These are phyloP conservation scores for Plantago elongata DNA, from an alignment of 257 asterid genomes.

Conservation along the genomic window DNA sequence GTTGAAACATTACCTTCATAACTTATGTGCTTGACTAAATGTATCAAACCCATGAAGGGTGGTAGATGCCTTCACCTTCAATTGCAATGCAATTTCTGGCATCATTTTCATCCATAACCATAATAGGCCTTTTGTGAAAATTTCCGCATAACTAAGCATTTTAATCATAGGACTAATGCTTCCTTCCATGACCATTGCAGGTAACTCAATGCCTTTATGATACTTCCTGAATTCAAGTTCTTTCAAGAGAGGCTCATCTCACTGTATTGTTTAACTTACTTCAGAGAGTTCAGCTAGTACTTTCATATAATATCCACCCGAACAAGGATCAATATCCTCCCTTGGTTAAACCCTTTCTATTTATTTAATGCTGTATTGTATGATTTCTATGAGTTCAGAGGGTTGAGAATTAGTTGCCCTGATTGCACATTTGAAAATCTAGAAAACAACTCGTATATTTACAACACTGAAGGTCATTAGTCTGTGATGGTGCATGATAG, in stretches of 20 bases:
- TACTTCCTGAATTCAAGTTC: constrained; percentile 12
- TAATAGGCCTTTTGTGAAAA: not conserved
- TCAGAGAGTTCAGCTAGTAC: constrained; percentile 15
- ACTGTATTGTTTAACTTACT: constrained; percentile 10
- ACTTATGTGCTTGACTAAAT: not conserved
- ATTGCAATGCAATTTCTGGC: not conserved
- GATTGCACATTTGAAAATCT: no score
- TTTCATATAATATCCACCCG: constrained; percentile 16
- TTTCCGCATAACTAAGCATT: not conserved
- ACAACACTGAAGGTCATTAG: no score
- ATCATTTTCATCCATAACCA: not conserved
- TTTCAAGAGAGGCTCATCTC: constrained; percentile 7
- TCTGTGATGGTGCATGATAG: no score
- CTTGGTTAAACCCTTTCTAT: not conserved
- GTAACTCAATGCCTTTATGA: constrained; percentile 63
- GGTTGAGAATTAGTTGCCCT: no score
- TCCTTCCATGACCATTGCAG: constrained; percentile 30
- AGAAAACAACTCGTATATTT: no score
- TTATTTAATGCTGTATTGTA: not conserved
- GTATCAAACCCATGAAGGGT: not conserved
- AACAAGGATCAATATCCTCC: not conserved
- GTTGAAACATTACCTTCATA: not conserved
- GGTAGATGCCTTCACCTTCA: constrained; percentile 5
- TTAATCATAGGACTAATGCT: constrained; percentile 11
- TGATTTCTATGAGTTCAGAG: no score